Evolutionary conservation across 208 protist species (phyloP).

Genomic region (Leishmania braziliensis): DNA sequence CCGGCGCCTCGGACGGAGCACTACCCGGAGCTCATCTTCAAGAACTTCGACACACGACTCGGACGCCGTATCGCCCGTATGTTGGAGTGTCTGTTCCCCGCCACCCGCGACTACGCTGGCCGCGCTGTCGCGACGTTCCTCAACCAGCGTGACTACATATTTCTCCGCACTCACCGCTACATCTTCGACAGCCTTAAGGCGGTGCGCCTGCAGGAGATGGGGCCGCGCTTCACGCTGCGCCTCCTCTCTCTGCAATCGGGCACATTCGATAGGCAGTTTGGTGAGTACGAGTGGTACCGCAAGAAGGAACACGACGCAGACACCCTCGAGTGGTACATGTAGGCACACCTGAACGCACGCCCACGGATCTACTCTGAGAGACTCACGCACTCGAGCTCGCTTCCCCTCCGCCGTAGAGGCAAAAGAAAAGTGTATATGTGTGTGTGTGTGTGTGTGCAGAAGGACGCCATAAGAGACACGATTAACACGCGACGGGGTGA

Average conservation of each 20-base stretch:
- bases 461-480: not conserved
- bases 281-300: constrained; percentile 94
- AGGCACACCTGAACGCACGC: not conserved
- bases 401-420: not conserved
- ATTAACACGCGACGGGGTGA: not conserved
- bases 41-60: constrained; percentile 93
- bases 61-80: constrained; percentile 87
- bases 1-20: constrained; percentile 87
- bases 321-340: constrained; percentile 92
- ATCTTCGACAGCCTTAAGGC: constrained; percentile 90
- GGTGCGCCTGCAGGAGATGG: constrained; percentile 93
- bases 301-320: constrained; percentile 92
- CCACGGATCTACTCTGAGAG: not conserved
- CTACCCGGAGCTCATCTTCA: constrained; percentile 94
- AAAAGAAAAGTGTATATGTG: not conserved
- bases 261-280: constrained; percentile 92
- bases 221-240: constrained; percentile 90
- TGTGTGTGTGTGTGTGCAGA: not conserved
- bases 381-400: not conserved
- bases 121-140: constrained; percentile 93
- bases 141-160: constrained; percentile 95
- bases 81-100: constrained; percentile 90
- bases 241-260: constrained; percentile 91
- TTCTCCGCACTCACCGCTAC: constrained; percentile 93
- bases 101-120: constrained; percentile 86